Percentiles rank a stretch among this genome's conserved stretches.
phyloP scores from a whole-genome alignment of 805 yeast species.

The Metschnikowia bowlesiae region DNA sequence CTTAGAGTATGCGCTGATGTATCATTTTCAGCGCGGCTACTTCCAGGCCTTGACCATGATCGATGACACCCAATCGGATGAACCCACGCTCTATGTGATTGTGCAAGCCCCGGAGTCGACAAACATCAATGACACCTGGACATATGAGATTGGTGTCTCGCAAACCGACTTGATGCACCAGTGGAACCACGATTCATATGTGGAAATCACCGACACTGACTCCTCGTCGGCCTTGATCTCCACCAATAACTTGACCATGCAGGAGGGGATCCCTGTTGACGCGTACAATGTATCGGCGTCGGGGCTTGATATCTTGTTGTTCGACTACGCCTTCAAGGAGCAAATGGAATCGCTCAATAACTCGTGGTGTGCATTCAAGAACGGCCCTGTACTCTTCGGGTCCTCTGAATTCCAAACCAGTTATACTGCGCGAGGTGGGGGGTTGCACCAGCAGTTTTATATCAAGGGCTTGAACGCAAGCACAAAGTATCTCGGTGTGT shows the following conservation, averaged over 20 bases:
- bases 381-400: conserved; percentile 41
- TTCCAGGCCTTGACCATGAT: conserved; percentile 35
- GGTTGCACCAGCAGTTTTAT: conserved; percentile 56
- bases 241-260: conserved; percentile 47
- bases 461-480: conserved; percentile 57
- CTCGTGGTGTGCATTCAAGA: conserved; percentile 70
- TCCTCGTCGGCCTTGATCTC: conserved; percentile 60
- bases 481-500: conserved; percentile 59
- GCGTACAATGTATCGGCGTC: conserved; percentile 24
- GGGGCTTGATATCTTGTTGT: conserved; percentile 44
- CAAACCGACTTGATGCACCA: conserved; percentile 60
- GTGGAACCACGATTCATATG: conserved; percentile 60
- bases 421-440: conserved; percentile 44
- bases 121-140: conserved; percentile 44
- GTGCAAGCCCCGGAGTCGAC: conserved; percentile 40
- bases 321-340: conserved; percentile 35
- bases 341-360: conserved; percentile 38
- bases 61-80: conserved; percentile 18
- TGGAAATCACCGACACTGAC: conserved; percentile 64
- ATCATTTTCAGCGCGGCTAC: conserved; percentile 30
- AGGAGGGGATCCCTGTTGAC: conserved; percentile 1
- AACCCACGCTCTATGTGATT: conserved; percentile 29
- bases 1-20: conserved; percentile 27
- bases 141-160: conserved; percentile 63
- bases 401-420: conserved; percentile 24